Evolutionary conservation across 2,329 filamentous ascomycete species (phyloP).

Genomic region (Plectosphaerella cucumerina): DNA sequence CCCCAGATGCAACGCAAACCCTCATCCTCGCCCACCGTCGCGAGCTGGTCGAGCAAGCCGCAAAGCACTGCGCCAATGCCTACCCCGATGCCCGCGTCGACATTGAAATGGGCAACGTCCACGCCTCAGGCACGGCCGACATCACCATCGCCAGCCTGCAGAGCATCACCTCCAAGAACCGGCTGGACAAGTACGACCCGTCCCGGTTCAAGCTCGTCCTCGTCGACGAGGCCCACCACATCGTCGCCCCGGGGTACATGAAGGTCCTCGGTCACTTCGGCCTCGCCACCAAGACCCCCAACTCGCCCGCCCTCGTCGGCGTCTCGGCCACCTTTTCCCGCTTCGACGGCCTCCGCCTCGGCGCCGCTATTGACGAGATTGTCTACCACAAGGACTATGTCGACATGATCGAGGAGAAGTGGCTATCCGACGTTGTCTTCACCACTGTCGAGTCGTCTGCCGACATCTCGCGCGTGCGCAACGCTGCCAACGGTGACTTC

Average conservation of each 20-base stretch:
- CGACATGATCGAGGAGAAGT: conserved; percentile 76
- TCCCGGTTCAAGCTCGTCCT: conserved; percentile 79
- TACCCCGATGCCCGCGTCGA: conserved; percentile 82
- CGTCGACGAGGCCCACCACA: conserved; percentile 96
- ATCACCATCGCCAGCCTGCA: conserved; percentile 91
- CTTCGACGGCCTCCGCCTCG: conserved; percentile 79
- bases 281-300: conserved; percentile 40
- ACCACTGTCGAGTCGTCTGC: conserved; percentile 84
- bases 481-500: conserved; percentile 71
- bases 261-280: conserved; percentile 74
- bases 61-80: conserved; percentile 71
- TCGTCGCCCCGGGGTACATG: conserved; percentile 80
- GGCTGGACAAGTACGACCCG: conserved; percentile 81
- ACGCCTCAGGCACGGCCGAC: conserved; percentile 77
- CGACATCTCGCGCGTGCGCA: conserved; percentile 68
- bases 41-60: conserved; percentile 92
- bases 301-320: conserved; percentile 68
- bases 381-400: conserved; percentile 82
- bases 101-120: conserved; percentile 81
- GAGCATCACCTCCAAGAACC: conserved; percentile 72
- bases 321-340: conserved; percentile 79
- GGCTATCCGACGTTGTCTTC: conserved; percentile 88
- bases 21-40: conserved; percentile 89
- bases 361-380: conserved; percentile 86
- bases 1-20: conserved; percentile 63